Base-by-base conservation (phyloP, 2,329 filamentous ascomycete species). In the Xylariaceae sp. region DNA sequence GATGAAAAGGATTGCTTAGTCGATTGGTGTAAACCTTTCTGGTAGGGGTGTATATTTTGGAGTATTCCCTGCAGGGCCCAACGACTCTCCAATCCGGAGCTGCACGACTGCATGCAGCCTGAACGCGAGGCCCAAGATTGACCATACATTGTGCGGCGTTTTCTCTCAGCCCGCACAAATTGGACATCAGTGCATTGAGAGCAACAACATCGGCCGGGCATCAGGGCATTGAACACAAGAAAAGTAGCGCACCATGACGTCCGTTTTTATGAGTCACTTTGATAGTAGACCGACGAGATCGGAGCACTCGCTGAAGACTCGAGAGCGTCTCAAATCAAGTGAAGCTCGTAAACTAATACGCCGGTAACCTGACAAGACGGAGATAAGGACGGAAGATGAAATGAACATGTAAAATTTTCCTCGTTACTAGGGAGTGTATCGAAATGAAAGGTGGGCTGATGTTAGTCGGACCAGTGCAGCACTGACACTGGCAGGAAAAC, bases 131-230 rank as follows among this genome's bases (percentile, higher is more conserved):
- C 64, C 63, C 61, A 58, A 51, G 46, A 68, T 65, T 68, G 68
- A 62, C 68, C 68, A 69, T 62, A 63, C 68, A 64, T 55, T 46
- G 58, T 41, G 23, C 64, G 56, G 61, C 40, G 50, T 61, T 58
- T 16, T 23, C 26, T 45, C 63, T 65, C 64, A 70, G 67, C 67
- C 67, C 67, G 67, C 67, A 65, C 58, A 63, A 60, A 67, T 70
- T 70, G 67, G 67, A 70, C 67, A 70, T 67, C 67, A 70, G 56
- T 70, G 67, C 67, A 70, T 67, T 54, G 40, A 34, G 47, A 67
- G 55, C 57, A 61, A 53, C 57, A 61, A 61, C 49, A 40, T 53
- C 53, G 54, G 65, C 65, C 67, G 63, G 67, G 67, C 67, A 70
- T 62, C 65, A 70, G 60, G 67, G 64, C 67, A 69, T 69, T 68